A percentile compares a stretch with the other conserved stretches of the same genome.
Conservation (phyloP, 2,329 filamentous ascomycete genomes). For the Penicillium crustosum region DNA sequence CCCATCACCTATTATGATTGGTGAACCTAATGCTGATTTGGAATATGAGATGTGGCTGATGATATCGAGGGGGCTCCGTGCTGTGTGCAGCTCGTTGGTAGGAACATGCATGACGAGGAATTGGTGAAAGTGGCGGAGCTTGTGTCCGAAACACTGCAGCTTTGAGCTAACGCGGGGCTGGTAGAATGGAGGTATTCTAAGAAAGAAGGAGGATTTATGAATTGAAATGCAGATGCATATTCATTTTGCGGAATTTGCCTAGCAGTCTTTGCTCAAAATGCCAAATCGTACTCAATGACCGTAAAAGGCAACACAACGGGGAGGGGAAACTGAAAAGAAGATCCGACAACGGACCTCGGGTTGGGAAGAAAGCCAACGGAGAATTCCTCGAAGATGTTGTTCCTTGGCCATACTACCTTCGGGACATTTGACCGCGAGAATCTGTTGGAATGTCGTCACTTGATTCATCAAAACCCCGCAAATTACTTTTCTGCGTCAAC, state of each 20-base stretch:
- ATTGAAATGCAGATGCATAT: not conserved
- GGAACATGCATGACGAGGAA: slow-evolving; percentile 4
- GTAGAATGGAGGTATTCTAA: not conserved
- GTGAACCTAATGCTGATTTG: not conserved
- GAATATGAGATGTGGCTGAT: not conserved
- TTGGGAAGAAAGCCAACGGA: not conserved
- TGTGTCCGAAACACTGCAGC: not conserved
- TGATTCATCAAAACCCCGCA: not conserved
- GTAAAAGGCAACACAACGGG: not conserved
- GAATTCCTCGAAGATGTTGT: not conserved
- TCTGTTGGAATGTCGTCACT: not conserved
- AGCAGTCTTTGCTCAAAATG: not conserved
- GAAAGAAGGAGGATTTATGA: not conserved
- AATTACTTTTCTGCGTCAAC: not conserved
- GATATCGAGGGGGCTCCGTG: slow-evolving; percentile 1
- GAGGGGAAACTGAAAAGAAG: not conserved
- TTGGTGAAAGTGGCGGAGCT: not conserved
- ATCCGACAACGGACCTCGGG: not conserved
- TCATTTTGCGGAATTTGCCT: not conserved
- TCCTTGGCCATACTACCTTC: not conserved
- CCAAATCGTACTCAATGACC: too few relatives aligned
- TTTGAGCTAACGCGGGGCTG: not conserved
- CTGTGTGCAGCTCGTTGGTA: not conserved
- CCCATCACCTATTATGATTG: too few relatives aligned
- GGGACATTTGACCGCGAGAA: not conserved